These are phyloP conservation scores for Scedosporium aurantiacum DNA, from an alignment of 2,329 filamentous ascomycete species.

Conservation along the genomic window DNA sequence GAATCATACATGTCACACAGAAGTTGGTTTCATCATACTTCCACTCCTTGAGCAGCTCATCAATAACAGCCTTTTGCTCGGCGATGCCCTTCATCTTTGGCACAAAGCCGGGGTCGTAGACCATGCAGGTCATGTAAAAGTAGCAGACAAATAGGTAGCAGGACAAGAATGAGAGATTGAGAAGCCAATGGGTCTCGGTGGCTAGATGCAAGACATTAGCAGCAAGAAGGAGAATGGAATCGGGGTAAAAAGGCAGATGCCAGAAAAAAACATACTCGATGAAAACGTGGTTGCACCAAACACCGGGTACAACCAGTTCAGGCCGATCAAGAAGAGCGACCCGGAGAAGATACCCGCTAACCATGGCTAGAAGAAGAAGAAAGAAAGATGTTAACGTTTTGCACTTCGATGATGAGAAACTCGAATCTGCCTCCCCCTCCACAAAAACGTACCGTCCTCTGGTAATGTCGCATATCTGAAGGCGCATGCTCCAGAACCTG, in stretches of 20 bases:
- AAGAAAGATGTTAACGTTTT: not conserved
- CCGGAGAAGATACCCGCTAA: constrained; percentile 87
- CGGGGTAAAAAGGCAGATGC: not conserved
- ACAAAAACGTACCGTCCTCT: constrained; percentile 62
- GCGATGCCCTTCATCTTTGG: constrained; percentile 83
- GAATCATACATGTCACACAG: constrained; percentile 88
- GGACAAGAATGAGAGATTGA: constrained; percentile 64
- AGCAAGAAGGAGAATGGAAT: not conserved
- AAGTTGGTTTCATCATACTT: constrained; percentile 93
- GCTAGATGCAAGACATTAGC: constrained; percentile 8
- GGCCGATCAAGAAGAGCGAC: constrained; percentile 68
- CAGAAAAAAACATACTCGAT: constrained; percentile 34
- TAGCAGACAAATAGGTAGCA: constrained; percentile 60
- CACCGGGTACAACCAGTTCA: constrained; percentile 65
- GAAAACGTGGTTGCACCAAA: constrained; percentile 37
- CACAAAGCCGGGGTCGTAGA: constrained; percentile 82
- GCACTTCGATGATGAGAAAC: not conserved
- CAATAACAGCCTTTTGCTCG: constrained; percentile 80
- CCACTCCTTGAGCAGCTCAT: constrained; percentile 72
- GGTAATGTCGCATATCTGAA: constrained; percentile 76
- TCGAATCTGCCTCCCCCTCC: not conserved
- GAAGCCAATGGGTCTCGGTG: constrained; percentile 45
- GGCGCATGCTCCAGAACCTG: constrained; percentile 74
- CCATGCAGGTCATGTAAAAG: constrained; percentile 82
- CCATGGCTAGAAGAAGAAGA: constrained; percentile 61